Evolutionary conservation across 1,284 basidiomycete species (phyloP), one percentile per base, ranked within the genome.

Genomic region (Xerocomus minutiporus): DNA sequence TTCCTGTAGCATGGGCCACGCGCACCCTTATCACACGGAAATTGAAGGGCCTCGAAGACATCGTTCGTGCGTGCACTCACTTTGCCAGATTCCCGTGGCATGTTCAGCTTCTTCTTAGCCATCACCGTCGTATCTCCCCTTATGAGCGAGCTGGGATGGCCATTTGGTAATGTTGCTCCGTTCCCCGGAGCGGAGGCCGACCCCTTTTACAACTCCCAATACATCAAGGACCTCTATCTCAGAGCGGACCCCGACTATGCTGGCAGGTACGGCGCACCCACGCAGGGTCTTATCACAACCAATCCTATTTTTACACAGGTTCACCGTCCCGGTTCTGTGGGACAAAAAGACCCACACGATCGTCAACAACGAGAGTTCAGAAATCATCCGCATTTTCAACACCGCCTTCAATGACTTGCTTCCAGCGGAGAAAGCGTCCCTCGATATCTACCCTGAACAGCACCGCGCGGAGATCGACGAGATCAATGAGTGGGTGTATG

Each of bases 371-470:
- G 94, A 97, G 69, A 91, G 86, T 58, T 86, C 88, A 1, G 93
- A 97, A 72, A 94, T 98, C 64, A 93, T 98, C 62, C 86, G 96
- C 51, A 90, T 94, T 43, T 81, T 97, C 72, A 97, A 97, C 71
- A 77, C 79, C 7, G 86, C 80, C 8, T 96, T 97, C 75, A 86
- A 96, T 68, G 74, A 83, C 5, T 60, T 87, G 25, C 56, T 96
- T 5, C 77, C 86, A 0, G 68, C 75, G 3, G 81, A 89, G 11
- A 83, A 84, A 60, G 84, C 84, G n/a, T 71, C 75, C 29, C 53
- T 93, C 48, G 84, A 93, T 63, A 74, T 88, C 45, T 97, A 97
- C 72, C 95, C 95, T 1, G 73, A 84, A 59, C 72, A 79, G 6
- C 73, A 86, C 41, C 80, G 82, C 44, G 64, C 73, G 36, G 84